Percentiles rank a stretch among this genome's conserved stretches.
Evolutionary conservation across 768 basidiomycete species (phyloP).

Genomic region (Mycena epipterygia): DNA sequence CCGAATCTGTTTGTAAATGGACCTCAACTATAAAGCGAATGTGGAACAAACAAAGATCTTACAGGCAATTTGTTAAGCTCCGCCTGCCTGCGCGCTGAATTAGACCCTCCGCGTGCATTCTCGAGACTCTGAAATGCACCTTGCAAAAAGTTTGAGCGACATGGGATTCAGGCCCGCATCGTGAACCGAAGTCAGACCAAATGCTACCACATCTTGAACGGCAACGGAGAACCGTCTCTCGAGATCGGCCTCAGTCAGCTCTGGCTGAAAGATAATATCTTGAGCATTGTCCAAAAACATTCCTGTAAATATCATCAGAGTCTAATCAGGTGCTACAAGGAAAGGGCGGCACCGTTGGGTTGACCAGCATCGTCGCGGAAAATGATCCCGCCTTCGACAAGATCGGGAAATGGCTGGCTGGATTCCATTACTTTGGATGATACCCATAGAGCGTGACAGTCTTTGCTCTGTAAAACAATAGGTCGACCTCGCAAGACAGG

Average conservation of each 20-base stretch:
- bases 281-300: constrained; percentile 92
- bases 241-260: constrained; percentile 74
- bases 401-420: constrained; percentile 74
- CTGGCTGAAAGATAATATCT: constrained; percentile 73
- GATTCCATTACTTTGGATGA: constrained; percentile 70
- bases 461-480: constrained; percentile 86
- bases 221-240: constrained; percentile 71
- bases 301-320: constrained; percentile 54
- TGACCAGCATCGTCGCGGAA: constrained; percentile 73
- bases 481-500: constrained; percentile 76
- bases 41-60: constrained; percentile 26
- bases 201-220: constrained; percentile 74
- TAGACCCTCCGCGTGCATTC: constrained; percentile 17
- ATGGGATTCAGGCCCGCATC: constrained; percentile 83
- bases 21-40: neutral
- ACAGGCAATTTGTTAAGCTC: constrained; percentile 73
- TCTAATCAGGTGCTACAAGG: neutral
- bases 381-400: constrained; percentile 86
- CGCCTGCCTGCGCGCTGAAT: constrained; percentile 66
- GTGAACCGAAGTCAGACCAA: constrained; percentile 87
- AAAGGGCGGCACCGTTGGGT: constrained; percentile 72
- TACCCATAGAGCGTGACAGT: constrained; percentile 92
- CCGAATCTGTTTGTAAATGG: constrained; percentile 69
- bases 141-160: constrained; percentile 77
- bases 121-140: neutral